Conservation (phyloP, 2,329 filamentous ascomycete genomes). For the Zymoseptoria pseudotritici region DNA sequence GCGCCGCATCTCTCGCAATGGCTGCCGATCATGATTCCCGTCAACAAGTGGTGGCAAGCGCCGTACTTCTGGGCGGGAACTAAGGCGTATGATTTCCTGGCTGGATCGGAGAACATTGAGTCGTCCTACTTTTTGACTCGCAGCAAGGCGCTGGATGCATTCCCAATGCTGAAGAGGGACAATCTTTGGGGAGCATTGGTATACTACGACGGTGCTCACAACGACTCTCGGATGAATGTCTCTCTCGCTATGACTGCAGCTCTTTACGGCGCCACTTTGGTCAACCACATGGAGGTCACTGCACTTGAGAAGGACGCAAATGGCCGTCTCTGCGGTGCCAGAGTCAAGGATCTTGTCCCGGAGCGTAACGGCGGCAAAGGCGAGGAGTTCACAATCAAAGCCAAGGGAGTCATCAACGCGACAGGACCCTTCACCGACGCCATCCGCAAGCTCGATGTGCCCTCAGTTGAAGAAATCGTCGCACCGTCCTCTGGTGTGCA, state of each 20-base stretch:
- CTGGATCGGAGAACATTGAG: constrained; percentile 80
- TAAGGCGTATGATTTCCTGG: constrained; percentile 78
- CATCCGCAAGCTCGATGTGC: constrained; percentile 78
- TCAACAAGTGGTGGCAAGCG: constrained; percentile 77
- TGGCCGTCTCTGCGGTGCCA: constrained; percentile 67
- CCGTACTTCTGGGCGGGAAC: constrained; percentile 72
- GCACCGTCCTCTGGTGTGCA: constrained; percentile 80
- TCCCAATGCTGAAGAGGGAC: constrained; percentile 79
- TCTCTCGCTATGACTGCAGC: constrained; percentile 81
- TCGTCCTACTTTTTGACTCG: constrained; percentile 81
- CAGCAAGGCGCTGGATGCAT: constrained; percentile 78
- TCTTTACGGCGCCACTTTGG: constrained; percentile 74
- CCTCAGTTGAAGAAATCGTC: constrained; percentile 65
- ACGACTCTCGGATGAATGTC: constrained; percentile 88
- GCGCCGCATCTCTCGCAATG: constrained; percentile 74
- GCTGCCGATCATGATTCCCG: constrained; percentile 75
- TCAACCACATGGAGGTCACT: constrained; percentile 78
- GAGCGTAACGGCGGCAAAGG: constrained; percentile 56
- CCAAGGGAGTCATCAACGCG: constrained; percentile 79
- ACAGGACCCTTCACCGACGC: constrained; percentile 83
- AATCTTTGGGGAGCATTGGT: constrained; percentile 74
- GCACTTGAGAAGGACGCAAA: constrained; percentile 64
- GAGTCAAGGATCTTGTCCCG: constrained; percentile 61
- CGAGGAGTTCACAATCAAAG: constrained; percentile 62
- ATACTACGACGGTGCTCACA: constrained; percentile 88